Percentiles rank a stretch among this genome's conserved stretches.
These are phyloP conservation scores for Schrenkiella parvula DNA, from an alignment of 345 rosid species.

Conservation along the genomic window DNA sequence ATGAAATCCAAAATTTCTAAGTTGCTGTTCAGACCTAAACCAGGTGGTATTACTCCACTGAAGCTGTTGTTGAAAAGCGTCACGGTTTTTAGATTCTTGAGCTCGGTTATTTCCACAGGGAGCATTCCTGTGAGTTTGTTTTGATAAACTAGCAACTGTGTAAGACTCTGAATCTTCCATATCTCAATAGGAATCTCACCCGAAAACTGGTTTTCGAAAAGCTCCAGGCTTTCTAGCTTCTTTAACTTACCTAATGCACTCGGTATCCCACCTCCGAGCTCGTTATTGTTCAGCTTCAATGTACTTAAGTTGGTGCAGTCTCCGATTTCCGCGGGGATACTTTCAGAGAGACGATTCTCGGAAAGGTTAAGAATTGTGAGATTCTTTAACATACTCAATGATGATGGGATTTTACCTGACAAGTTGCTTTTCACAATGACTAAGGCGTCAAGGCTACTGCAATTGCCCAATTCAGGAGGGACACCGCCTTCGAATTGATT, in stretches of 20 bases:
- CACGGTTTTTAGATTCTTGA: conserved; percentile 47
- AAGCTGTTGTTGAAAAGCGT: conserved; percentile 55
- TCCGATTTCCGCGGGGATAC: conserved; percentile 63
- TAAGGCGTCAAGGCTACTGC: conserved; percentile 47
- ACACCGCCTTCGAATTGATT: conserved; percentile 52
- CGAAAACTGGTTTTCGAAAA: conserved; percentile 51
- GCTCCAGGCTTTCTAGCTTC: conserved; percentile 46
- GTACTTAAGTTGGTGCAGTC: conserved; percentile 49
- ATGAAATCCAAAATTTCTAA: conserved; percentile 54
- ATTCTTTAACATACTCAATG: conserved; percentile 46
- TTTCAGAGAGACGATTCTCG: conserved; percentile 53
- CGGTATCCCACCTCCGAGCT: conserved; percentile 59
- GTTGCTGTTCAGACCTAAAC: conserved; percentile 65
- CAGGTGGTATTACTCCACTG: conserved; percentile 54
- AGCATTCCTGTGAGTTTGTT: conserved; percentile 64
- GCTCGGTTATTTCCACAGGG: conserved; percentile 55
- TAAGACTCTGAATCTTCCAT: conserved; percentile 60
- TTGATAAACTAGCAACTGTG: conserved; percentile 44
- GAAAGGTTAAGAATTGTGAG: conserved; percentile 57
- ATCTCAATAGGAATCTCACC: conserved; percentile 67
- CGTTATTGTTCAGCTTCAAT: conserved; percentile 43
- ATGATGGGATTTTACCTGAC: conserved; percentile 58
- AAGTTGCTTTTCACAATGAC: conserved; percentile 42
- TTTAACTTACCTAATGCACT: conserved; percentile 47
- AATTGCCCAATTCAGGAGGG: conserved; percentile 53